A percentile compares a stretch with the other conserved stretches of the same genome.
These are phyloP conservation scores for Mallotus repandus DNA, from an alignment of 441 rosid genomes.

Conservation along the genomic window DNA sequence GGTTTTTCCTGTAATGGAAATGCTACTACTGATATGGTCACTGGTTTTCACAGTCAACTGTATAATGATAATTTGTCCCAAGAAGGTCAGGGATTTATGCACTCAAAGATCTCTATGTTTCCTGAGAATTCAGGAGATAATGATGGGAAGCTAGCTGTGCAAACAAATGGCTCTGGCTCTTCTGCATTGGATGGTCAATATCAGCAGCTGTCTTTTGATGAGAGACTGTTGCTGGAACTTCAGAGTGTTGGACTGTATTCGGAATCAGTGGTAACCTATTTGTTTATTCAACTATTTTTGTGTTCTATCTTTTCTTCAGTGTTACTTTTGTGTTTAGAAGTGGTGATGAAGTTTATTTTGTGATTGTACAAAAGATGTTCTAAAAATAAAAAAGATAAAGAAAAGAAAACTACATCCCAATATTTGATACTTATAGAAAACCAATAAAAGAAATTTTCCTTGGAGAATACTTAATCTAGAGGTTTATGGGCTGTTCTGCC, in stretches of 20 bases:
- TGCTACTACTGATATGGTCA: slow-evolving; percentile 14
- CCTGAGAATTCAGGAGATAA: slow-evolving; percentile 26
- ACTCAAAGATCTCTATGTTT: slow-evolving; percentile 24
- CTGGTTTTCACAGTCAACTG: slow-evolving; percentile 21
- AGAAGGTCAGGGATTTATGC: slow-evolving; percentile 30
- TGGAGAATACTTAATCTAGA: slow-evolving; percentile 2
- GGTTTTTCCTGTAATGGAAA: slow-evolving; percentile 38
- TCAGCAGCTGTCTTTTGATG: slow-evolving; percentile 39
- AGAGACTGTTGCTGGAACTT: slow-evolving; percentile 49
- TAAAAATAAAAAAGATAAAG: no score
- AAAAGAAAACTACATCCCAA: neutral
- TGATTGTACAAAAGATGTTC: slow-evolving; percentile 2
- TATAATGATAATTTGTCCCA: slow-evolving; percentile 24
- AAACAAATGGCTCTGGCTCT: slow-evolving; percentile 19
- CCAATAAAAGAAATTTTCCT: neutral
- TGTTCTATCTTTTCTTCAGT: neutral
- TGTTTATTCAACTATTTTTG: neutral
- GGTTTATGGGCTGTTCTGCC: neutral
- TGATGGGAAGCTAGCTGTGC: slow-evolving; percentile 23
- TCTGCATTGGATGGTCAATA: slow-evolving; percentile 38
- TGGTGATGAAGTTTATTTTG: neutral
- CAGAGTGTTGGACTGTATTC: slow-evolving; percentile 50
- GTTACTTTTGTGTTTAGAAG: neutral
- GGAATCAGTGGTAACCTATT: slow-evolving; percentile 47
- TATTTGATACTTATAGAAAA: neutral